Evolutionary conservation across 192 early-diverging fungal genomes (phyloP), one percentile per base, ranked within the genome.

Genomic region (Phycomyces nitens): DNA sequence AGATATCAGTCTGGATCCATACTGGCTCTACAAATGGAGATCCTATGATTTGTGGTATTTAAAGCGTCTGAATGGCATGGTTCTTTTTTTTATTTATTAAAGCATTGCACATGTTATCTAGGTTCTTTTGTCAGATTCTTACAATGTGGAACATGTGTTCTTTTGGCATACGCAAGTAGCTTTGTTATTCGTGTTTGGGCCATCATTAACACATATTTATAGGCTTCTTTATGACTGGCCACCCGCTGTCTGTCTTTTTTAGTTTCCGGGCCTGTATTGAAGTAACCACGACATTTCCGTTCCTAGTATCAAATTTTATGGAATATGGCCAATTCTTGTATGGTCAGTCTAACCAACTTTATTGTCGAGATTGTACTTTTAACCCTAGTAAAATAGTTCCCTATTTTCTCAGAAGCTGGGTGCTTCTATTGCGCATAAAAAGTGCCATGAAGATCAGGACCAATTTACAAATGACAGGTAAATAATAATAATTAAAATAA

Each of bases 371-470:
- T n/a, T n/a, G n/a, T n/a, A n/a, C n/a, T n/a, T n/a, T n/a, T n/a
- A n/a, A n/a, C n/a, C n/a, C n/a, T n/a, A n/a, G n/a, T n/a, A n/a
- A n/a, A n/a, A n/a, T n/a, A 47, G 44, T 47, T 47, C 44, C 44
- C 12, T 47, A 47, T 47, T 59, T 59, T 10, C 20, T 23, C 3
- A 23, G 40, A 40, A 80, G 81, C 18, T 72, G 83, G 65, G 74
- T 75, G 14, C 73, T 85, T 5, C 66, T 86, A 0, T 66, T 74
- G 10, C 80, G 81, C 16, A 65, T 89, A 0, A 72, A 77, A 42
- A 75, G 78, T 22, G 79, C 83, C 1, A 59, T 89, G 43, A 81
- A 77, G 12, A 73, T 83, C n/a, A 67, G 81, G n/a, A 72, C 74
- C 29, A 73, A 75, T 56, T 65, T 80, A 27, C 66, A 72, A 42